Conservation (phyloP, 164 flowering plant genomes). For the Vitis riparia region DNA sequence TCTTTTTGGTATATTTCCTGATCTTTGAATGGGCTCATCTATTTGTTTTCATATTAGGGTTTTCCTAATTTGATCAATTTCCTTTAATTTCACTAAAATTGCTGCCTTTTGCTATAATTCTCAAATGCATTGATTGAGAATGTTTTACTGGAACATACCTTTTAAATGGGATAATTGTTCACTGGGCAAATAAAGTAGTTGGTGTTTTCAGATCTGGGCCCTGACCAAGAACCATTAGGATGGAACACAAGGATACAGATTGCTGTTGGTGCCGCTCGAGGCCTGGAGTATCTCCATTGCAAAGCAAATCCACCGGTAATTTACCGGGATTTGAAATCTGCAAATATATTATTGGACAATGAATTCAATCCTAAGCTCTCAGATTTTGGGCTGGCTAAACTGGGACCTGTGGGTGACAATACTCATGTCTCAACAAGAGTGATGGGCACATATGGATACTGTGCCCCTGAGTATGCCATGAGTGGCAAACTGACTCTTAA, state of each 20-base stretch:
- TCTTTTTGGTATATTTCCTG: slow-evolving; percentile 57
- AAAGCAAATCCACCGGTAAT: slow-evolving; percentile 75
- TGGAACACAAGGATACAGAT: slow-evolving; percentile 74
- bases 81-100: no score
- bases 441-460: slow-evolving; percentile 88
- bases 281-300: slow-evolving; percentile 80
- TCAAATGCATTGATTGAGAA: no score
- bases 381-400: slow-evolving; percentile 87
- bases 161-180: background rate
- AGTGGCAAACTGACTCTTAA: slow-evolving; percentile 76
- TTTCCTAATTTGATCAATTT: background rate
- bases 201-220: slow-evolving; percentile 30
- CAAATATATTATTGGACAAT: slow-evolving; percentile 72
- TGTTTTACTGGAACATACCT: no score
- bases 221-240: slow-evolving; percentile 41
- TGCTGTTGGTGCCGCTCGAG: slow-evolving; percentile 80
- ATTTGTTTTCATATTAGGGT: background rate
- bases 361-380: slow-evolving; percentile 80
- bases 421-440: slow-evolving; percentile 87
- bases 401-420: slow-evolving; percentile 85
- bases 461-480: slow-evolving; percentile 92
- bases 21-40: background rate
- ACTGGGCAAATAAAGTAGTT: background rate
- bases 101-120: background rate
- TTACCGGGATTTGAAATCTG: slow-evolving; percentile 85